Percentiles rank a stretch among this genome's conserved stretches.
phyloP scores from a whole-genome alignment of 108 stramenopile species.

The Nitzschia palea region DNA sequence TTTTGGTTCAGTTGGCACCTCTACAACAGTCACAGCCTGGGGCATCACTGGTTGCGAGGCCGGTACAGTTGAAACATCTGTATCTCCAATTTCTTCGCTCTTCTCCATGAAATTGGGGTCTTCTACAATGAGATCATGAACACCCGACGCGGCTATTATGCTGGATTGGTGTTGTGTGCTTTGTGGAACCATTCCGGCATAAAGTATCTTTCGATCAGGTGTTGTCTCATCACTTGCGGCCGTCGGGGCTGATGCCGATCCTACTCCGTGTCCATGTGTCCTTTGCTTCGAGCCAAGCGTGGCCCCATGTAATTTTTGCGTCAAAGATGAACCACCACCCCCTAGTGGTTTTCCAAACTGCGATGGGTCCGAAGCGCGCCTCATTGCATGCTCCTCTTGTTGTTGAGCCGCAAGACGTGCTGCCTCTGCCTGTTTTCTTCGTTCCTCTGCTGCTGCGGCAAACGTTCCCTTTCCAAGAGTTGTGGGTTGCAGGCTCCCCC shows the following conservation, averaged over 20 bases:
- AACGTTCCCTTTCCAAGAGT: conserved; percentile 51
- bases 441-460: conserved; percentile 66
- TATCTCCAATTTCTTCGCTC: neutral
- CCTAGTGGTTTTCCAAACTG: conserved; percentile 64
- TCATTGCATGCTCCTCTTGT: conserved; percentile 10
- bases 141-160: conserved; percentile 62
- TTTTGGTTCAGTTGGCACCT: neutral
- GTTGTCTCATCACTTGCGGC: neutral
- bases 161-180: conserved; percentile 67
- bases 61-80: neutral
- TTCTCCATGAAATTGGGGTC: conserved; percentile 9
- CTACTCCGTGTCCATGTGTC: conserved; percentile 43
- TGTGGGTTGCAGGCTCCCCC: conserved; percentile 41
- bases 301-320: conserved; percentile 60
- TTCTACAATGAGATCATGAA: conserved; percentile 57
- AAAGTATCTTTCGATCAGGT: conserved; percentile 52
- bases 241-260: conserved; percentile 1
- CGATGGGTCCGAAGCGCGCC: conserved; percentile 29
- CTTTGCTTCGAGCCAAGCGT: conserved; percentile 51
- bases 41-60: neutral
- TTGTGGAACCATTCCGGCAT: conserved; percentile 81
- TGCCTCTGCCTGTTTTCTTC: conserved; percentile 52
- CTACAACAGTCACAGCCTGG: neutral
- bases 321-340: conserved; percentile 57
- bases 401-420: conserved; percentile 39